Base-by-base conservation (phyloP, 345 rosid species). In the Cardamine resedifolia region DNA sequence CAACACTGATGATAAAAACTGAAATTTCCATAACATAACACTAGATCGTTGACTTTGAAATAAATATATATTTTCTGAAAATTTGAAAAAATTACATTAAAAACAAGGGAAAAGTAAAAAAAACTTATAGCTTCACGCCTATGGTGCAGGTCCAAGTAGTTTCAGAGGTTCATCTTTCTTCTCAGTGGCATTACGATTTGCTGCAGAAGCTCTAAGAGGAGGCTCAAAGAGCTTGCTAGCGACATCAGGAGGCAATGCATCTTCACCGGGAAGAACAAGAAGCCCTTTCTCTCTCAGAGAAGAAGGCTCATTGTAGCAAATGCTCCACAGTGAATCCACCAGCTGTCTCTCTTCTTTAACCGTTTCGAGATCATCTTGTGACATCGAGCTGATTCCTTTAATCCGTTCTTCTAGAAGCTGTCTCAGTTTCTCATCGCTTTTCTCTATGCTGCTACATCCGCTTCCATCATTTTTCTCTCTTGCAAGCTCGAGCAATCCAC, bases 221-320 rank as follows among this genome's bases (percentile, higher is more conserved):
- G 98, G 98, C 72, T 91, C 98, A 58, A 95, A 95, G 77, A 82
- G 82, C 76, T 85, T 68, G 81, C 96, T 83, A 5, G 88, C 93
- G 7, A 90, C 90, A 85, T 91, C 98, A 44, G 94, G 94, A 9
- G 92, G 85, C 6, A 77, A 82, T 2, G 78, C 82, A 64, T 91
- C 97, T 78, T 91, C 98, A 7, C 89, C 96, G 0, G 98, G 91
- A 62, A 95, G 92, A 36, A 83, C 78, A 63, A 95, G 89, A 61
- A 88, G 97, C 8, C 93, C 92, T 59, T 86, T 87, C 66, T 86
- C 92, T 38, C 85, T 76, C 26, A 91, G 84, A 14, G 90, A 80
- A 8, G 96, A 95, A 28, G 96, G 90, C 34, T 95, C 96, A 3
- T 85, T 80, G 81, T 82, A 92, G 69, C 84, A 87, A 47, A 83